Evolutionary conservation across 805 yeast species (phyloP).

Genomic region (Spathaspora boniae): DNA sequence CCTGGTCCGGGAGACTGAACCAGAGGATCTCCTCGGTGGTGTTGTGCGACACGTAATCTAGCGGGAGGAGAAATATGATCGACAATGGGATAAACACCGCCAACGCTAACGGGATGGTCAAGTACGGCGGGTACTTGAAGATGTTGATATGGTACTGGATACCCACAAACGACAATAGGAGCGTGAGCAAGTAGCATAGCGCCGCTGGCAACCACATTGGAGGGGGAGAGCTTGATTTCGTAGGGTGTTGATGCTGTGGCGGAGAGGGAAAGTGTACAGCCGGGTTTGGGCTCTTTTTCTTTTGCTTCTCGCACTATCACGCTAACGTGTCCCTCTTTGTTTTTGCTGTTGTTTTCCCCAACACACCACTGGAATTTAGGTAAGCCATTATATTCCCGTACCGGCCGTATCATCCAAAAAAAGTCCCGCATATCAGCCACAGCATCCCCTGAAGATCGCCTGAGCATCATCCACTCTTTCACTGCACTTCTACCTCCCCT

Average conservation of each 20-base stretch:
- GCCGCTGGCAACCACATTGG: conserved; percentile 26
- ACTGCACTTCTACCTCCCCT: no score
- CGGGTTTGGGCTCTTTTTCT: no score
- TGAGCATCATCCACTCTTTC: no score
- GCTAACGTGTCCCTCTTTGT: no score
- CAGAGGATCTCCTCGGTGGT: conserved; percentile 30
- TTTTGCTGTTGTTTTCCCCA: no score
- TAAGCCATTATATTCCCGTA: no score
- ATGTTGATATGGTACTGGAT: conserved; percentile 35
- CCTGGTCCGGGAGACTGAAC: conserved; percentile 44
- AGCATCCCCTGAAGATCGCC: no score
- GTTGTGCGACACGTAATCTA: conserved; percentile 63
- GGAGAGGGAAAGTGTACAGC: not conserved
- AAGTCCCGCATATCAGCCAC: no score
- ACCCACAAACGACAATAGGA: conserved; percentile 27
- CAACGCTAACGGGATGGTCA: conserved; percentile 46
- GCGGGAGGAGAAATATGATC: conserved; percentile 67
- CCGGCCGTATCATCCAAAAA: no score
- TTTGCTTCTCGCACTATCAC: no score
- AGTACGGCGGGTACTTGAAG: conserved; percentile 34
- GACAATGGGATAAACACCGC: conserved; percentile 76
- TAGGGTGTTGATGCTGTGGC: not conserved
- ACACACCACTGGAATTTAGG: no score
- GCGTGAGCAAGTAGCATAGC: conserved; percentile 25
- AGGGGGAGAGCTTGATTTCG: no score